Evolutionary conservation across 768 basidiomycete species (phyloP).

Genomic region (Mrakia gelida): DNA sequence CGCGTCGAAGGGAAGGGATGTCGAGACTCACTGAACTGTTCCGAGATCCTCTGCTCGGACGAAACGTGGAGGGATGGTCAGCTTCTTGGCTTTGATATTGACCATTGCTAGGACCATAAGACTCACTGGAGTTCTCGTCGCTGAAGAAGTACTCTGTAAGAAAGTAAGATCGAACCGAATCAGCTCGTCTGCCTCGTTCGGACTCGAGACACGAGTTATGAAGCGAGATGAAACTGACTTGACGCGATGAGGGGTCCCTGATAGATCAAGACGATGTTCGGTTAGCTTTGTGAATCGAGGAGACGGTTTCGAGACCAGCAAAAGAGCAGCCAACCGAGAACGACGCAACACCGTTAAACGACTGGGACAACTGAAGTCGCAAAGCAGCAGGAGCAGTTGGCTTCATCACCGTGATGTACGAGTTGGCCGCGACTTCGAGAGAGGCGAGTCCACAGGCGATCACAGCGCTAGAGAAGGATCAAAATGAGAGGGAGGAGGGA

Average conservation of each 20-base stretch:
- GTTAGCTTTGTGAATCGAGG: slow-evolving; percentile 38
- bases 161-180: too few species aligned
- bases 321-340: slow-evolving; percentile 40
- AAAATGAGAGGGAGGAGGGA: too few species aligned
- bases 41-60: slow-evolving; percentile 52
- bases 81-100: too few species aligned
- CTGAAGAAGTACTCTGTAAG: slow-evolving; percentile 60
- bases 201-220: too few species aligned
- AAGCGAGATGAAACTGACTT: slow-evolving; percentile 22
- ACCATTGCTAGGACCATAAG: too few species aligned
- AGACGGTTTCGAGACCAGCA: background rate
- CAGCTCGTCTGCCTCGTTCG: too few species aligned
- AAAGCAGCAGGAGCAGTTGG: slow-evolving; percentile 66
- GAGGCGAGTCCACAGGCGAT: slow-evolving; percentile 52
- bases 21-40: slow-evolving; percentile 54
- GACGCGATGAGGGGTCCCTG: slow-evolving; percentile 68
- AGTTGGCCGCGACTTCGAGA: slow-evolving; percentile 62
- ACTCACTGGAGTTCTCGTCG: slow-evolving; percentile 50
- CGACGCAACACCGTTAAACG: slow-evolving; percentile 69
- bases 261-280: too few species aligned
- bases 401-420: slow-evolving; percentile 51
- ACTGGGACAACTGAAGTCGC: slow-evolving; percentile 72
- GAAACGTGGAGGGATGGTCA: too few species aligned
- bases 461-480: slow-evolving; percentile 16
- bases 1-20: background rate